These are phyloP conservation scores for Xylaria sp. DNA, from an alignment of 2,329 filamentous ascomycete species.

Conservation along the genomic window DNA sequence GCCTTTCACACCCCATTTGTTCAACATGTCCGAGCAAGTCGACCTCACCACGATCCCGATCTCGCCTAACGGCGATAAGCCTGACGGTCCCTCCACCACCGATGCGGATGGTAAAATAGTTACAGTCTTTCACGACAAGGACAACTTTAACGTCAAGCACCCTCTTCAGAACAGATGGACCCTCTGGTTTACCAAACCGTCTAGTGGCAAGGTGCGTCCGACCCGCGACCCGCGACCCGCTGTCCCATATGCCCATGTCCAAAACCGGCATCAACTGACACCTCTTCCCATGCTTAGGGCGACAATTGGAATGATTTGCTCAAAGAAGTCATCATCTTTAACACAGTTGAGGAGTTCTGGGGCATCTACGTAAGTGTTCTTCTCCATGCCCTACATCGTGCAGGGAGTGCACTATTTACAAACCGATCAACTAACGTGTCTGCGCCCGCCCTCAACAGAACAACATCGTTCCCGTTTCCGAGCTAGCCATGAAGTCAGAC, in stretches of 20 bases:
- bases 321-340: constrained; percentile 98
- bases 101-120: constrained; percentile 71
- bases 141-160: constrained; percentile 99
- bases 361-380: constrained; percentile 86
- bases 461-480: constrained; percentile 96
- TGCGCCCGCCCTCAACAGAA: constrained; percentile 70
- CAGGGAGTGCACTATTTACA: neutral
- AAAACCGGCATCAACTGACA: constrained; percentile 32
- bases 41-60: constrained; percentile 76
- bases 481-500: constrained; percentile 96
- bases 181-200: constrained; percentile 98
- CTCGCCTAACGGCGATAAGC: constrained; percentile 70
- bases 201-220: constrained; percentile 83
- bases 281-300: constrained; percentile 65
- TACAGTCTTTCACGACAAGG: constrained; percentile 97
- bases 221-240: neutral
- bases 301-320: constrained; percentile 99
- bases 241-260: neutral
- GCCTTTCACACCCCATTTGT: constrained; percentile 2
- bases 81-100: constrained; percentile 58
- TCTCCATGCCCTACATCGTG: constrained; percentile 5
- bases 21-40: constrained; percentile 66
- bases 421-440: constrained; percentile 4
- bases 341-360: constrained; percentile 99
- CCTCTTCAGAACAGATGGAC: constrained; percentile 98